phyloP scores from a whole-genome alignment of 2,329 filamentous ascomycete species.

The Penicillium thymicola region DNA sequence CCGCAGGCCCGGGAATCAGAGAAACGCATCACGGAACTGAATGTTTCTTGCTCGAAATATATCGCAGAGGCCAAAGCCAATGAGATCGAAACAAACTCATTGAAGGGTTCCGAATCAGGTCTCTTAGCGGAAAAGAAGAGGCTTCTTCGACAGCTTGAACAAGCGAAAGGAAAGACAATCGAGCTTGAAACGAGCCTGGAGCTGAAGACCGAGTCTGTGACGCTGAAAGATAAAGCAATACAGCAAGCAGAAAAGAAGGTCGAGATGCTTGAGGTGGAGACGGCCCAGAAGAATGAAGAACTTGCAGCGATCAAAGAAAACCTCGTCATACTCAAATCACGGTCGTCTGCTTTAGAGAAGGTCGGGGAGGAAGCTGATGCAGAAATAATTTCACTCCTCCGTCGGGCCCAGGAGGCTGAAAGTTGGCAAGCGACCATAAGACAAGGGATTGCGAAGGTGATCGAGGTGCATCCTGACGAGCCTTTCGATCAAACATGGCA shows the following conservation, averaged over 20 bases:
- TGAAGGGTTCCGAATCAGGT: slow-evolving; percentile 20
- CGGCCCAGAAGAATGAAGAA: slow-evolving; percentile 32
- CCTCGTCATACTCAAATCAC: slow-evolving; percentile 12
- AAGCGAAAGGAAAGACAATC: slow-evolving; percentile 18
- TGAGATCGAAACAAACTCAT: slow-evolving; percentile 19
- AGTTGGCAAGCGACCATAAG: slow-evolving; percentile 20
- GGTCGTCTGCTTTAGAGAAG: slow-evolving; percentile 18
- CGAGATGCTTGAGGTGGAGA: slow-evolving; percentile 12
- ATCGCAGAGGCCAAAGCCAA: slow-evolving; percentile 11
- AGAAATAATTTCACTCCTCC: slow-evolving; percentile 26
- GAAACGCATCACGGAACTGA: slow-evolving; percentile 20
- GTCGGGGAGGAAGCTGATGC: slow-evolving; percentile 20
- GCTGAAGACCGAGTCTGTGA: slow-evolving; percentile 4
- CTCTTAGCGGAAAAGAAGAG: slow-evolving; percentile 16
- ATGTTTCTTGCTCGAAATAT: slow-evolving; percentile 11
- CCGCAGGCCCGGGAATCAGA: slow-evolving; percentile 21
- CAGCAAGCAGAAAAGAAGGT: slow-evolving; percentile 16
- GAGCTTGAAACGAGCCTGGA: slow-evolving; percentile 21
- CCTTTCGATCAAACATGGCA: slow-evolving; percentile 19
- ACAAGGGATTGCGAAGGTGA: slow-evolving; percentile 17
- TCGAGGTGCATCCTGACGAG: slow-evolving; percentile 15
- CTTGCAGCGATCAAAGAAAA: slow-evolving; percentile 11
- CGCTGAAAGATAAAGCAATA: not conserved
- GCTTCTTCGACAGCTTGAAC: slow-evolving; percentile 19
- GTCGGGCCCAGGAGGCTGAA: slow-evolving; percentile 27